These are phyloP conservation scores for Sarocladium brachiariae DNA, from an alignment of 2,329 filamentous ascomycete genomes.

Conservation along the genomic window DNA sequence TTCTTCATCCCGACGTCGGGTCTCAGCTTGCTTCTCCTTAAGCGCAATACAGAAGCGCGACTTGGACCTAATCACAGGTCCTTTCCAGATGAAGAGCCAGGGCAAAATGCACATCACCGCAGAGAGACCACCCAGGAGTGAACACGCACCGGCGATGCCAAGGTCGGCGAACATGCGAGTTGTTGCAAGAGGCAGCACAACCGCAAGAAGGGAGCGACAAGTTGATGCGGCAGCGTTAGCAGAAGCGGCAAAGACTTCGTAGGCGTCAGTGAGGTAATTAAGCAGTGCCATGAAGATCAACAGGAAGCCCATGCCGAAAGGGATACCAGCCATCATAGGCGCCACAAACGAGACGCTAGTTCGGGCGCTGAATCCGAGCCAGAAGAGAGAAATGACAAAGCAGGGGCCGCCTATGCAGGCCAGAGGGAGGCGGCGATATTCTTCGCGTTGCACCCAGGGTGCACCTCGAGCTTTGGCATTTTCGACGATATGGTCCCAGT, in stretches of 20 bases:
- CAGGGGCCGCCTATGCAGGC: conserved; percentile 64
- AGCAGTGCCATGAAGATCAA: conserved; percentile 58
- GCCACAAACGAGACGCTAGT: conserved; percentile 41
- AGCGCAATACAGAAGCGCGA: conserved; percentile 58
- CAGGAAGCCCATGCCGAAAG: conserved; percentile 56
- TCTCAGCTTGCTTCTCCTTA: conserved; percentile 40
- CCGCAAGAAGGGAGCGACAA: conserved; percentile 90
- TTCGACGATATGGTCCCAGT: conserved; percentile 55
- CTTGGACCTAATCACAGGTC: conserved; percentile 45
- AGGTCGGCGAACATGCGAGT: conserved; percentile 41
- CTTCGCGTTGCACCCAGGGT: conserved; percentile 54
- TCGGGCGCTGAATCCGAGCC: conserved; percentile 54
- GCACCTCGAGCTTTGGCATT: conserved; percentile 41
- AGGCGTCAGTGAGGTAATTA: conserved; percentile 62
- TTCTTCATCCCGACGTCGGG: conserved; percentile 33
- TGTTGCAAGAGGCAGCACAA: conserved; percentile 55
- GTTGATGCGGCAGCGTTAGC: conserved; percentile 80
- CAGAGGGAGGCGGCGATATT: conserved; percentile 64
- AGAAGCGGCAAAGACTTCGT: conserved; percentile 59
- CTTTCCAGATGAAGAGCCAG: conserved; percentile 48
- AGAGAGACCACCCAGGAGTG: conserved; percentile 44
- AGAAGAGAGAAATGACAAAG: conserved; percentile 49
- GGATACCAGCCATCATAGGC: conserved; percentile 53
- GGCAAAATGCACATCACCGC: conserved; percentile 44
- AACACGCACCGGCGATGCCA: conserved; percentile 43